Evolutionary conservation across 768 basidiomycete genomes (phyloP).

Genomic region (Mycena rebaudengoi): DNA sequence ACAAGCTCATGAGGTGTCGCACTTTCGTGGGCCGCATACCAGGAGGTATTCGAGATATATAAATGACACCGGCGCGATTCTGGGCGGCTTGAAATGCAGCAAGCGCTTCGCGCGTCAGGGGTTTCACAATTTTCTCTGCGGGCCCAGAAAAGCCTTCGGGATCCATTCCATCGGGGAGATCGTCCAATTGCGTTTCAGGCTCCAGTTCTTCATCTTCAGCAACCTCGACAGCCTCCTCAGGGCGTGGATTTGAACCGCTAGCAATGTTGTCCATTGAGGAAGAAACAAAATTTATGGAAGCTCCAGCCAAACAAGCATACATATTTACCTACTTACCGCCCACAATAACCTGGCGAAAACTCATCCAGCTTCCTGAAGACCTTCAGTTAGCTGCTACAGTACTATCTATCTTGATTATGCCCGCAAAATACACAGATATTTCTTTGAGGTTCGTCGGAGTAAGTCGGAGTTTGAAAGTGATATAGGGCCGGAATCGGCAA

Average conservation of each 20-base stretch:
- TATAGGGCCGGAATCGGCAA: no score
- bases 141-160: conserved; percentile 67
- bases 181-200: conserved; percentile 12
- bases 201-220: neutral
- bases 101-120: conserved; percentile 77
- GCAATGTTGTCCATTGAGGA: conserved; percentile 20
- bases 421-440: no score
- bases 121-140: conserved; percentile 69
- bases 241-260: neutral
- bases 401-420: no score
- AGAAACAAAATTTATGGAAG: neutral
- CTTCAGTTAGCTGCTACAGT: no score
- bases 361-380: no score
- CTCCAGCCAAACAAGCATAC: no score
- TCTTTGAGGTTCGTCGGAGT: no score
- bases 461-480: conserved; percentile 3
- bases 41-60: conserved; percentile 95
- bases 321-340: no score
- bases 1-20: conserved; percentile 88
- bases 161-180: conserved; percentile 60
- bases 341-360: no score
- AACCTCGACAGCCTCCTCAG: neutral
- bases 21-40: conserved; percentile 98
- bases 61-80: conserved; percentile 85
- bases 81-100: conserved; percentile 78